Base-by-base conservation (phyloP, 176 grass and related monocot species). In the Canna indica region DNA sequence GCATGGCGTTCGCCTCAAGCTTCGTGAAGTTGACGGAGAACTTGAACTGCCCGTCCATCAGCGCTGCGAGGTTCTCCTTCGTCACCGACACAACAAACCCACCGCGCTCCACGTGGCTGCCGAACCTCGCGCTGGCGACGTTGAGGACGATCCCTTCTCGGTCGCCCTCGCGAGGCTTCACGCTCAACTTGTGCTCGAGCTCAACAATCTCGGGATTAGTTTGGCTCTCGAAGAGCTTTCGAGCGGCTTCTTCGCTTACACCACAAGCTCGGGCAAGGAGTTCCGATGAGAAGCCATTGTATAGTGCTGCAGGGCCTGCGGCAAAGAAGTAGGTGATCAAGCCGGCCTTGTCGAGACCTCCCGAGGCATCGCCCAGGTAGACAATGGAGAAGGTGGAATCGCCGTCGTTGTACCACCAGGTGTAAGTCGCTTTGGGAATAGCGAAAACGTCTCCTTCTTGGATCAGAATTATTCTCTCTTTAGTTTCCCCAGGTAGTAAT, bases 401-500 rank as follows among this genome's bases (percentile, higher is more conserved):
- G 3, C 24, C 64, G 2, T 75, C 71, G 34, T 80, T 84, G 72
- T 76, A 84, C 73, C 71, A 80, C 82, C 82, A 84, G 22, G 82
- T 38, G 44, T 75, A 64, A 31, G 69, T 78, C 22, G 77, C 77
- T 2, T 30, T 20, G 34, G 64, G 82, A 10, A 84, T 11, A 30
- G 25, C 14, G 28, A 80, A 70, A 1, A 76, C 57, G 5, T 80
- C 82, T 36, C 68, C 76, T 26, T 73, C 25, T 14, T 71, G 36
- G 36, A 38, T 38, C 4, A 38, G 36, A 38, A 38, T 7, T 3
- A 38, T 38, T 38, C 36, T 38, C 7, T 38, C 36, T 38, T 38
- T 7, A 7, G 36, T 38, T 38, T 38, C 36, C 2, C 36, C 36
- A 7, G 36, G 36, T 2, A 38, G 36, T 38, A 38, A 38, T 38